Conservation (phyloP, 2,329 filamentous ascomycete species). For the Fusarium verrucosum region DNA sequence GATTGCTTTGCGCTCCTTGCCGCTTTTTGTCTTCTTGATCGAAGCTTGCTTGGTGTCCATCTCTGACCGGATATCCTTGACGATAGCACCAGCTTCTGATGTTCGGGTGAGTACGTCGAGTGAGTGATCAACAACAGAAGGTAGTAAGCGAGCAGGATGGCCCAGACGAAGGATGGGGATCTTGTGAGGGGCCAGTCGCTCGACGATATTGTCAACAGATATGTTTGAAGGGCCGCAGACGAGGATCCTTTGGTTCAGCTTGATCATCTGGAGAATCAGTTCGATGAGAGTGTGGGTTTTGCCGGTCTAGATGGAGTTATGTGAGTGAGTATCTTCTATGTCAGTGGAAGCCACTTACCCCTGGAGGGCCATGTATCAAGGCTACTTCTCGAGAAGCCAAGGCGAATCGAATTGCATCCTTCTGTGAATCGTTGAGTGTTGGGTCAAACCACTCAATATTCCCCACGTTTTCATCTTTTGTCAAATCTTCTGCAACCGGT, state of each 20-base stretch:
- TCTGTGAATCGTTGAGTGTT: constrained; percentile 72
- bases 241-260: constrained; percentile 76
- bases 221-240: constrained; percentile 99
- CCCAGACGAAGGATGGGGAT: constrained; percentile 89
- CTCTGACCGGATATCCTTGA: constrained; percentile 88
- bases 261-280: constrained; percentile 88
- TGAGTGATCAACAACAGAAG: constrained; percentile 87
- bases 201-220: constrained; percentile 97
- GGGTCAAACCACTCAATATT: constrained; percentile 69
- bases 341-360: constrained; percentile 58
- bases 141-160: constrained; percentile 89
- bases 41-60: constrained; percentile 93
- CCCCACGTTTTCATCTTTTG: constrained; percentile 54
- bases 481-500: constrained; percentile 55
- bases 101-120: constrained; percentile 91
- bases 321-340: constrained; percentile 4
- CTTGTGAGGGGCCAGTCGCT: constrained; percentile 84
- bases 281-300: constrained; percentile 98
- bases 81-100: constrained; percentile 87
- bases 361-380: constrained; percentile 93
- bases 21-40: constrained; percentile 85
- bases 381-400: constrained; percentile 83
- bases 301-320: constrained; percentile 68
- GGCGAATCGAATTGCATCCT: constrained; percentile 80
- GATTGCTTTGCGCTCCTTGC: constrained; percentile 80